These are phyloP conservation scores for Populus deltoides DNA, from an alignment of 345 rosid genomes.

Conservation along the genomic window DNA sequence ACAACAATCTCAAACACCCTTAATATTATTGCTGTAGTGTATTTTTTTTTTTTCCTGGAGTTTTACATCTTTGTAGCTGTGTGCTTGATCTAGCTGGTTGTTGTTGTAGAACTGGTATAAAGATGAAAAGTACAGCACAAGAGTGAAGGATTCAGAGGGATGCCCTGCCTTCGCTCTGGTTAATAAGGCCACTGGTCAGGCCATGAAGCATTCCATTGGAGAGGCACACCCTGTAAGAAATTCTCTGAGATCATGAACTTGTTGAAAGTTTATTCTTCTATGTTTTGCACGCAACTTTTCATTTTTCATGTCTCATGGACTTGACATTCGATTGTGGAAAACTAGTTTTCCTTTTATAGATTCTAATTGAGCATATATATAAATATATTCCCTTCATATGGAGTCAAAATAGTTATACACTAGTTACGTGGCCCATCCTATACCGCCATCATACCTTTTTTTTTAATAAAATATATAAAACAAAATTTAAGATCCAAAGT, in stretches of 20 bases:
- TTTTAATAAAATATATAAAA: no score
- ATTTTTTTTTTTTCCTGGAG: background rate
- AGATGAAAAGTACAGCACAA: constrained; percentile 78
- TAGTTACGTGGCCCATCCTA: no score
- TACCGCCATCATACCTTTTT: rapidly evolving
- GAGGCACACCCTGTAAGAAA: constrained; percentile 72
- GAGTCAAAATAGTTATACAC: no score
- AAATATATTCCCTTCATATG: no score
- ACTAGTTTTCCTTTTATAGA: background rate
- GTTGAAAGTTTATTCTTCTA: background rate
- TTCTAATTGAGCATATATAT: no score
- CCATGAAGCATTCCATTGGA: constrained; percentile 78
- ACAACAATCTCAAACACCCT: background rate
- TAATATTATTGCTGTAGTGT: background rate
- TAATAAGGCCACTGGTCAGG: constrained; percentile 83
- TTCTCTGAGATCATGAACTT: background rate
- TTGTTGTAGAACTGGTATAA: constrained; percentile 74
- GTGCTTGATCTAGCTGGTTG: background rate
- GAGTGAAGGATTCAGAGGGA: constrained; percentile 80
- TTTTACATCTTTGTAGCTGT: background rate
- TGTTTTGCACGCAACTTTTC: background rate
- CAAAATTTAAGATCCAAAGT: no score
- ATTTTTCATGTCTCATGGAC: background rate
- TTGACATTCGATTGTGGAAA: background rate
- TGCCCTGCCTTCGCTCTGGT: constrained; percentile 75